phyloP scores from a whole-genome alignment of 306 rosid species.

The Carpinus viminea region DNA sequence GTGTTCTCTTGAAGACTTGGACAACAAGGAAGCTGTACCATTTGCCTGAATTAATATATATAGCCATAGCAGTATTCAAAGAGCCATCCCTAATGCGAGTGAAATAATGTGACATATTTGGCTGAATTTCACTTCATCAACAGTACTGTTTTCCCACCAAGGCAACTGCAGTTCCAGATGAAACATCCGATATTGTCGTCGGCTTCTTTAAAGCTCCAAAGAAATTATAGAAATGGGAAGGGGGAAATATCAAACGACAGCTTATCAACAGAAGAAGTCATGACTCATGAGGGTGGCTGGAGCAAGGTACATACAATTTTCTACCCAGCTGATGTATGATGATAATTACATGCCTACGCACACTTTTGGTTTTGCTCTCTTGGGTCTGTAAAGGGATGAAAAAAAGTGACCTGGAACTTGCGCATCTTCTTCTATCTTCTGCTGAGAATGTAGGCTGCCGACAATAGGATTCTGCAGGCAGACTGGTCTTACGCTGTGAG shows the following conservation, averaged over 20 bases:
- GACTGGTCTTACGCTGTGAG: constrained; percentile 53
- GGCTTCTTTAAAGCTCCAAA: constrained; percentile 33
- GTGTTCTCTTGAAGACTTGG: too few relatives aligned
- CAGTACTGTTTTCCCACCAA: constrained; percentile 20
- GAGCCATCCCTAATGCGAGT: too few relatives aligned
- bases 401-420: constrained; percentile 66
- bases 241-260: neutral
- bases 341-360: constrained; percentile 39
- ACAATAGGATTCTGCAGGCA: constrained; percentile 61
- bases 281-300: constrained; percentile 78
- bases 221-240: constrained; percentile 38
- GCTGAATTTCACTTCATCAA: constrained; percentile 12
- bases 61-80: too few relatives aligned
- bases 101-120: too few relatives aligned
- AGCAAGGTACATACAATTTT: constrained; percentile 62
- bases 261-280: constrained; percentile 62
- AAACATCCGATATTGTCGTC: constrained; percentile 26
- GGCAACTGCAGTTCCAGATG: constrained; percentile 5
- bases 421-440: constrained; percentile 59
- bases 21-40: too few relatives aligned
- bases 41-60: too few relatives aligned
- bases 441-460: constrained; percentile 67
- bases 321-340: constrained; percentile 43
- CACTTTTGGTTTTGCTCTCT: constrained; percentile 55
- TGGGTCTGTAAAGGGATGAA: constrained; percentile 52